Evolutionary conservation across 169 alveolate genomes (phyloP), one percentile per base, ranked within the genome.

Genomic region (Plasmodium ovale): DNA sequence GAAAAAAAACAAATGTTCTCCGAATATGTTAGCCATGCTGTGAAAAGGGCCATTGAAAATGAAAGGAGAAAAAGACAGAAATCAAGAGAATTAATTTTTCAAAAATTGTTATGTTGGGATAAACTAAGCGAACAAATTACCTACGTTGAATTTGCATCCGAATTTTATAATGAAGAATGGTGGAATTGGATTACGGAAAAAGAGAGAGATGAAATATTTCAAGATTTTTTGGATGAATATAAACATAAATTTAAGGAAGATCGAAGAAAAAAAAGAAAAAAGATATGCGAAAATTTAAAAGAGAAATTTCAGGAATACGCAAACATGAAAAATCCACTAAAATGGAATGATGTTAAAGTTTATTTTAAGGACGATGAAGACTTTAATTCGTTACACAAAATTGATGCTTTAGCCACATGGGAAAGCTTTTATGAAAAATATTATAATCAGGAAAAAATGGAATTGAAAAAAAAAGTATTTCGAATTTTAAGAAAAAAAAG

Each of bases 1-100:
- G 97, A 95, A 60, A 89, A 93, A 73, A 94, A 92, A 84, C 97
- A 95, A 71, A 62, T 93, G 12, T 95, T 95, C 56, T 90, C 95
- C 29, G 97, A 95, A 77, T 95, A 91, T 82, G 73, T 93, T 71
- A 94, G 96, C 29, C 97, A 94, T 25, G 90, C 93, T 21, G 95
- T 89, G 58, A 89, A 95, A 69, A 89, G 96, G 23, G 79, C 88
- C 6, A 92, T 89, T 19, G 97, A 94, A 92, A 94, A 94, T 49
- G 94, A 88, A 91, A 72, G 97, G 39, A 87, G 92, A 42, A 93
- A 94, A 74, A 67, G 93, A 47, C 93, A 92, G 27, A 92, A 68
- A 92, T 89, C 93, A 21, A 59, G 94, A 33, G 95, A 92, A 69
- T 27, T 94, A n/a, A 94, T 94, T 59, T 79, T 56, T 23, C 91